Conservation (phyloP, 2,329 filamentous ascomycete species). For the Scopulariopsis brevicaulis region DNA sequence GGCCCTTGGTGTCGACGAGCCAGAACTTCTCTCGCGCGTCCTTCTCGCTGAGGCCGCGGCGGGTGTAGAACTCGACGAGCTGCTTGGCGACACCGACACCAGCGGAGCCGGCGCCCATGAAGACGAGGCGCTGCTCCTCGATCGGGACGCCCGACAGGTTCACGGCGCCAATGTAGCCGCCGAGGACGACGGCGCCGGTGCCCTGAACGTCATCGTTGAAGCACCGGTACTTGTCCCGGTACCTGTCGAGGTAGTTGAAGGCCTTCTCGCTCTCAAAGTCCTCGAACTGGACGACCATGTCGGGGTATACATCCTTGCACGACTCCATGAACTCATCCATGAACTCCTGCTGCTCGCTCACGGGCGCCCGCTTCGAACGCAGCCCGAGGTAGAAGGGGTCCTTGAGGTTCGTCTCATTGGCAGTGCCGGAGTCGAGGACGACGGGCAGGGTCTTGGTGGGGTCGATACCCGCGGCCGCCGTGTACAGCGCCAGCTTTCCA, state of each 20-base stretch:
- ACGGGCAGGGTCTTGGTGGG: slow-evolving; percentile 72
- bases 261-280: slow-evolving; percentile 91
- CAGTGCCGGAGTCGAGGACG: slow-evolving; percentile 55
- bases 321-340: slow-evolving; percentile 97
- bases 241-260: slow-evolving; percentile 85
- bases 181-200: slow-evolving; percentile 89
- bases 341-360: slow-evolving; percentile 76
- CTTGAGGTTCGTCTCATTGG: slow-evolving; percentile 53
- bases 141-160: slow-evolving; percentile 77
- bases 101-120: slow-evolving; percentile 90
- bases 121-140: slow-evolving; percentile 87
- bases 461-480: slow-evolving; percentile 86
- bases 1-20: slow-evolving; percentile 93
- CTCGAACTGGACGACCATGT: slow-evolving; percentile 80
- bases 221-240: slow-evolving; percentile 80
- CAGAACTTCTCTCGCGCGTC: slow-evolving; percentile 88
- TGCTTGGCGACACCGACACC: slow-evolving; percentile 97
- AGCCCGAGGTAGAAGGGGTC: slow-evolving; percentile 82
- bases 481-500: slow-evolving; percentile 92
- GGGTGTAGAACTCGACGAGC: slow-evolving; percentile 93
- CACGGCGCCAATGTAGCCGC: slow-evolving; percentile 62
- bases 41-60: slow-evolving; percentile 78
- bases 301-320: slow-evolving; percentile 58
- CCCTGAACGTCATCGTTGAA: slow-evolving; percentile 99
- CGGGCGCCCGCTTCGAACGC: slow-evolving; percentile 66